Evolutionary conservation across 2,329 filamentous ascomycete genomes (phyloP), one percentile per base, ranked within the genome.

Genomic region (Gnomoniopsis sp.): DNA sequence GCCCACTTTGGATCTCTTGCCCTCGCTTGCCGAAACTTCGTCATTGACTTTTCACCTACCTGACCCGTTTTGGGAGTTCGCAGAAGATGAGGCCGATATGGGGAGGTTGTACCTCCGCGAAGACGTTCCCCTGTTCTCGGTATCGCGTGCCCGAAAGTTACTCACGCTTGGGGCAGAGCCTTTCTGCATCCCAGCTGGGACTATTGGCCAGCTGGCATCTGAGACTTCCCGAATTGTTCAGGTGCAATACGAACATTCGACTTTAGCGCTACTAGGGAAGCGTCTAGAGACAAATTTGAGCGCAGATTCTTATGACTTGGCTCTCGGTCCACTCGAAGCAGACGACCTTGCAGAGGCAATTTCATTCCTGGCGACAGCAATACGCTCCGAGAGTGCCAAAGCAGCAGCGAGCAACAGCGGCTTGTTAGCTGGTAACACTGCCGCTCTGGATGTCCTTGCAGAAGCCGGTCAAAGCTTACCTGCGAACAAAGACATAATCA

Each of bases 61-160:
- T 0, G 74, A 81, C 70, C 81, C 82, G 46, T 84, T 83, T 38
- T 97, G 96, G 66, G 84, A 88, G 61, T 85, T 93, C 14, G 86
- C 89, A 43, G 86, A 89, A 55, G 93, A 97, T 72, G 91, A 96
- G 63, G 90, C 95, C 60, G 93, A 95, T 64, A 86, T 85, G 26
- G 95, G 96, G 66, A 85, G 85, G 19, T 89, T 97, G 61, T 80
- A 84, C 61, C 81, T 97, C 3, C 76, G 80, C 1, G 77, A 81
- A 48, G 80, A 87, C 53, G 75, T 93, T 8, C 79, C 85, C 1
- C 78, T 93, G 2, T 88, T 93, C 62, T 74, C 73, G 4, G 69
- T 78, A 62, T 69, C 75, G 53, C 69, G 79, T 59, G 74, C 72
- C 17, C 77, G 79, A 67, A 77, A 75, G 60, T 68, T 75, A 34